Evolutionary conservation across 495 filamentous ascomycete species (phyloP), one percentile per base, ranked within the genome.

Genomic region (Aspergillus bertholletiae): DNA sequence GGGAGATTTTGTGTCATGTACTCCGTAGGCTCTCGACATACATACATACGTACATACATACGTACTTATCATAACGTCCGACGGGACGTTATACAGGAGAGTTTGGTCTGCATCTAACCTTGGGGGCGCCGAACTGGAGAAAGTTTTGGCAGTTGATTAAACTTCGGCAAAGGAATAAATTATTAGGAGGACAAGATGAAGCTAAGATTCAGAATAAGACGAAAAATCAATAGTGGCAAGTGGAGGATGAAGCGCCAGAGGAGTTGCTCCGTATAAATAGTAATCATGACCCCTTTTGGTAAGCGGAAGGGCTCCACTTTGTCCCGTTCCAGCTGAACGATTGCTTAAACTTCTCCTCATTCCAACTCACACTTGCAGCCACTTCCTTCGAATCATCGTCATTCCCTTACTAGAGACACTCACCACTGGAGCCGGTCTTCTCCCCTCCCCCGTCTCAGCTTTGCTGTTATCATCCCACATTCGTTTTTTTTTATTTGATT

Each of bases 381-480:
- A 15, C 23, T 27, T 9, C 46, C 40, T 39, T 51, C 54, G 48
- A 51, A 46, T 54, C 52, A 54, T 45, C 50, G 50, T 52, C 34
- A 41, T 41, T 27, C 54, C n/a, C n/a, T n/a, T n/a, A n/a, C n/a
- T n/a, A n/a, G n/a, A n/a, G n/a, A n/a, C n/a, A n/a, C n/a, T n/a
- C n/a, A n/a, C 26, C 8, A 28, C 26, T 28, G 26, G 26, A 5
- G 4, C 8, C 26, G 4, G 5, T 28, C 26, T 28, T 8, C 50
- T 46, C 30, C 49, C 46, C 32, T 28, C 45, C 28, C 22, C n/a
- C 28, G n/a, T 17, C 20, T 43, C n/a, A n/a, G n/a, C 39, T 43
- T 7, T 39, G 15, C 43, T 35, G 46, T 54, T 48, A 24, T 60
- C 53, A 48, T 46, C 21, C 49, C 40, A 61, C 59, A 32, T 55